Percentiles rank a stretch among this genome's conserved stretches.
These are phyloP conservation scores for Talaromyces adpressus DNA, from an alignment of 495 filamentous ascomycete genomes.

Conservation along the genomic window DNA sequence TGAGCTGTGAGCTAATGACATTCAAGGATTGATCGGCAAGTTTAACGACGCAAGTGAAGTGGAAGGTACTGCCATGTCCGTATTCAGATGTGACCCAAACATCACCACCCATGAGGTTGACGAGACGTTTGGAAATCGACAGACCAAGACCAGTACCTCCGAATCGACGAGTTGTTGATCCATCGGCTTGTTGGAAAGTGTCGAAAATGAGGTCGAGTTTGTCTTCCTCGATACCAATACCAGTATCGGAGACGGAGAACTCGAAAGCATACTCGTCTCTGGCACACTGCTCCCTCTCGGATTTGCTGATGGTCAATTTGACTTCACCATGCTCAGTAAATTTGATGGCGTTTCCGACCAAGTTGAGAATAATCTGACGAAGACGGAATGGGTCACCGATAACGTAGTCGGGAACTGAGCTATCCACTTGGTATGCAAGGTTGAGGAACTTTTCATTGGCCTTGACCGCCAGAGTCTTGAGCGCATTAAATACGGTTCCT, in stretches of 20 bases:
- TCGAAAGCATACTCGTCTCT: conserved; percentile 86
- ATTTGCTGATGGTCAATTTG: conserved; percentile 81
- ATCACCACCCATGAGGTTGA: conserved; percentile 95
- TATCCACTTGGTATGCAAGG: conserved; percentile 89
- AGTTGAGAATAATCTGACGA: conserved; percentile 76
- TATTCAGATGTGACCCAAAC: conserved; percentile 96
- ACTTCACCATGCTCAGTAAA: conserved; percentile 98
- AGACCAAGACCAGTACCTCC: conserved; percentile 93
- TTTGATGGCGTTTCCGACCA: conserved; percentile 64
- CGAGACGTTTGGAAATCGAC: conserved; percentile 92
- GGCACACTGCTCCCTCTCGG: conserved; percentile 55
- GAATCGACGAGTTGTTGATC: conserved; percentile 94
- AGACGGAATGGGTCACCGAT: conserved; percentile 96
- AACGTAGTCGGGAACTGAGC: conserved; percentile 91
- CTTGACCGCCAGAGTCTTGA: conserved; percentile 93
- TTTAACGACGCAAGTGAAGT: conserved; percentile 92
- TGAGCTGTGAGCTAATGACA: conserved; percentile 75
- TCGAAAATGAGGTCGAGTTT: conserved; percentile 98
- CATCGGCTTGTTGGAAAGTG: conserved; percentile 98
- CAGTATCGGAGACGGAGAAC: conserved; percentile 94
- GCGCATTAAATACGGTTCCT: conserved; percentile 93
- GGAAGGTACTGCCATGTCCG: conserved; percentile 91
- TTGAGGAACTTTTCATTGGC: conserved; percentile 97
- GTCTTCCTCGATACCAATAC: conserved; percentile 92
- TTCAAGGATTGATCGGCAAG: conserved; percentile 75